Evolutionary conservation across 345 rosid species (phyloP).

Genomic region (Eucalyptus cloeziana): DNA sequence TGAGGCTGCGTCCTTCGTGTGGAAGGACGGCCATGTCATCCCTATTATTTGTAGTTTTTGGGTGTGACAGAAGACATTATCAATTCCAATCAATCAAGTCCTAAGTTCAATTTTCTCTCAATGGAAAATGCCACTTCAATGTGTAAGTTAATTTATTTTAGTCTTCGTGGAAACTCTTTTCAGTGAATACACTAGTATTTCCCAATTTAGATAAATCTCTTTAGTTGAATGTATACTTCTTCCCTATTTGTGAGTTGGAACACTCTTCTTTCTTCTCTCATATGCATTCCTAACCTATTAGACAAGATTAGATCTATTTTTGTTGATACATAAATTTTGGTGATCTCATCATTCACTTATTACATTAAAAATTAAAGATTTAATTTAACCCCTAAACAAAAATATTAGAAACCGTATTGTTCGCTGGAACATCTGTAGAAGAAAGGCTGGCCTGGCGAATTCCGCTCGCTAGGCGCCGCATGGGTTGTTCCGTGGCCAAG

Average conservation of each 20-base stretch:
- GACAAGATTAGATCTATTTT: background rate
- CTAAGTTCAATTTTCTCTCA: background rate
- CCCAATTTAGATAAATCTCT: background rate
- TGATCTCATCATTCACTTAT: too few relatives aligned
- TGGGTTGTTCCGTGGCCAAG: too few relatives aligned
- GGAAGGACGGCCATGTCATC: too few relatives aligned
- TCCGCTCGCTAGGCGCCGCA: too few relatives aligned
- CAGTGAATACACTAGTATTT: background rate
- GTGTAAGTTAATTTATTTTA: background rate
- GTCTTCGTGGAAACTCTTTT: background rate
- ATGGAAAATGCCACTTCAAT: background rate
- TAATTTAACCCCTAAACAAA: too few relatives aligned
- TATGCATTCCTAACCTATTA: background rate
- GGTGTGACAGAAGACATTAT: background rate
- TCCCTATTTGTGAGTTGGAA: background rate
- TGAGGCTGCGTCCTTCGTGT: too few relatives aligned
- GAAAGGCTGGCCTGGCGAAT: too few relatives aligned
- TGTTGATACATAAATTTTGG: too few relatives aligned
- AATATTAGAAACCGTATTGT: too few relatives aligned
- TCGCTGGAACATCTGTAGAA: too few relatives aligned
- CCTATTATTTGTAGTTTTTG: too few relatives aligned
- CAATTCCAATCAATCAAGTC: background rate
- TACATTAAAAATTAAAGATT: too few relatives aligned
- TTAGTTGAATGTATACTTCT: background rate
- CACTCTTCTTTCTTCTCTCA: background rate